phyloP scores from a whole-genome alignment of 2,329 filamentous ascomycete genomes.

The Nectriaceae sp. region DNA sequence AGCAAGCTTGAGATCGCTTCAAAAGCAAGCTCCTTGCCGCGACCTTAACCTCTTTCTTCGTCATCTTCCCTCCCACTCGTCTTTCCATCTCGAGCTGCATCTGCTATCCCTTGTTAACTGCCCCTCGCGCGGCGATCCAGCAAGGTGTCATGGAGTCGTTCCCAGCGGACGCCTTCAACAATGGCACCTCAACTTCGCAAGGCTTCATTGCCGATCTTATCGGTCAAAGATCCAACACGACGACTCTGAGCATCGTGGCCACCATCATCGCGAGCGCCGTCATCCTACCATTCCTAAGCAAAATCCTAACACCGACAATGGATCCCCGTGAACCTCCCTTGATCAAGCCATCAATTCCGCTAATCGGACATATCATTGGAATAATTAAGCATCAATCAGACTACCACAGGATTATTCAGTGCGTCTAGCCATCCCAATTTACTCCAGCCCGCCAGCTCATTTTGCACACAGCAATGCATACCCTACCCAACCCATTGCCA shows the following conservation, averaged over 20 bases:
- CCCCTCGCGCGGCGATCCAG: no score
- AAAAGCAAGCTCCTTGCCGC: no score
- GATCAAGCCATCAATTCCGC: slow-evolving; percentile 41
- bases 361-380: slow-evolving; percentile 48
- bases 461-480: slow-evolving; percentile 22
- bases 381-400: slow-evolving; percentile 38
- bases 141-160: not conserved
- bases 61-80: no score
- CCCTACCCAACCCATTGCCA: slow-evolving; percentile 37
- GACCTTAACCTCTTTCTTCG: no score
- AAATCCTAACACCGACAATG: slow-evolving; percentile 18
- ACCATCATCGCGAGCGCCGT: slow-evolving; percentile 11
- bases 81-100: no score
- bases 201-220: slow-evolving; percentile 8
- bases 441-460: not conserved
- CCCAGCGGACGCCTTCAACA: not conserved
- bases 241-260: slow-evolving; percentile 43
- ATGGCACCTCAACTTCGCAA: not conserved
- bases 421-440: slow-evolving; percentile 6
- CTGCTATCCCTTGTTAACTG: no score
- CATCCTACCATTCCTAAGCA: slow-evolving; percentile 16
- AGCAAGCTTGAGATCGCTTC: no score
- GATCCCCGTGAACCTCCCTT: slow-evolving; percentile 45
- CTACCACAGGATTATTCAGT: slow-evolving; percentile 43
- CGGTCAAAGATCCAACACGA: slow-evolving; percentile 2